These are phyloP conservation scores for Podaxis pistillaris DNA, from an alignment of 768 basidiomycete genomes.

Conservation along the genomic window DNA sequence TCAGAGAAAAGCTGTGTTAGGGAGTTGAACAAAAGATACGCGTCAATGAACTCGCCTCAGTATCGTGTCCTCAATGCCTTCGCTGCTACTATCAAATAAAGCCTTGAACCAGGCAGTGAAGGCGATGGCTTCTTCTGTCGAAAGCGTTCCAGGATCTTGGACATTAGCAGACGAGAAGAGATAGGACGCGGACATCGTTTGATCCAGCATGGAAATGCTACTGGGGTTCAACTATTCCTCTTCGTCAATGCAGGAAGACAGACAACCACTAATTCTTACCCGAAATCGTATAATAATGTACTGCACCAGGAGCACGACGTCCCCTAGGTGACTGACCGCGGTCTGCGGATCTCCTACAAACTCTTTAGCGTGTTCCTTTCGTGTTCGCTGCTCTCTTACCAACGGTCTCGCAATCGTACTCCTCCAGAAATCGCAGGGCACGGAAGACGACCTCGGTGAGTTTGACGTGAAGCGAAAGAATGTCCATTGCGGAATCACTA, in stretches of 20 bases:
- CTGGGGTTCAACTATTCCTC: neutral
- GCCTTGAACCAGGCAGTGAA: conserved; percentile 72
- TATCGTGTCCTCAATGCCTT: conserved; percentile 83
- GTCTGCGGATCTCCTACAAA: conserved; percentile 77
- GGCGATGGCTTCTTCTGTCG: conserved; percentile 41
- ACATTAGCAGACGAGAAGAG: conserved; percentile 47
- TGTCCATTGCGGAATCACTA: conserved; percentile 60
- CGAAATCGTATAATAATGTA: conserved; percentile 63
- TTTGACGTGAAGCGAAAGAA: conserved; percentile 64
- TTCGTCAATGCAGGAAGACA: neutral
- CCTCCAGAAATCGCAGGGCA: conserved; percentile 59
- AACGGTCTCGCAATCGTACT: conserved; percentile 79
- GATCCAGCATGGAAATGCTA: conserved; percentile 10
- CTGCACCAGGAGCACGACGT: conserved; percentile 77
- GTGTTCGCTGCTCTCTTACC: conserved; percentile 46
- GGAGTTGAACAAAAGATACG: neutral
- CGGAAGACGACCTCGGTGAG: conserved; percentile 65
- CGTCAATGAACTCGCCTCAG: conserved; percentile 41
- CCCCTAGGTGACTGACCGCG: conserved; percentile 73
- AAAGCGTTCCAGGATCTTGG: conserved; percentile 43
- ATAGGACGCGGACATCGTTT: conserved; percentile 32
- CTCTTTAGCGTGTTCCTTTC: conserved; percentile 7
- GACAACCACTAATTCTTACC: conserved; percentile 33
- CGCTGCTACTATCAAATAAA: conserved; percentile 71
- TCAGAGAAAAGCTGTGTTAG: neutral